Evolutionary conservation across 768 basidiomycete species (phyloP), one percentile per base, ranked within the genome.

Genomic region (Cystobasidium ongulense): DNA sequence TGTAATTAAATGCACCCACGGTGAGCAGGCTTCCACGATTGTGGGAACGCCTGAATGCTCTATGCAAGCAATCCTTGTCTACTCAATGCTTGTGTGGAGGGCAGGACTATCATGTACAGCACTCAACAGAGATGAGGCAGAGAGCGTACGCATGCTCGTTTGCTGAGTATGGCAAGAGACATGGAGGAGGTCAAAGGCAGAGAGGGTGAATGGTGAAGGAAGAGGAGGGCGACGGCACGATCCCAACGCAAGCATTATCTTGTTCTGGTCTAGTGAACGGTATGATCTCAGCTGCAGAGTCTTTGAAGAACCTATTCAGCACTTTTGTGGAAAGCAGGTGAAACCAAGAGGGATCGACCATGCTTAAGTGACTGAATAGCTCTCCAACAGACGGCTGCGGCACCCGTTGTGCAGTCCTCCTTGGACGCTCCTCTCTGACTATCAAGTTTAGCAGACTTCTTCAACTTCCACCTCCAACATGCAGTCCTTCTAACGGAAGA

Each of bases 241-340:
- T 93, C 90, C 90, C 91, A 92, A 90, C 91, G 92, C 91, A 91
- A 90, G 90, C 91, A 85, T 92, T 68, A 91, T 87, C 62, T 64
- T 89, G 85, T 90, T 91, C 89, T 86, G 90, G 92, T 93, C 90
- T 91, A 92, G 92, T 90, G 82, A 87, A 88, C 92, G 91, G 91
- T 93, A 87, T 93, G 74, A 90, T 93, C 92, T 94, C 91, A 93
- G 77, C 77, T 59, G 50, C 25, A 64, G 43, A 33, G 33, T 29
- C 38, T 46, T 43, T 29, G 25, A 17, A 23, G 21, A 66, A 57
- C 25, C 65, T 33, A 7, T 27, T 23, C 33, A 33, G 63, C n/a
- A 7, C 35, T 38, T n/a, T n/a, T 8, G 63, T 13, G 18, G 27
- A 15, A 23, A 29, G 21, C 23, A 35, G 36, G 15, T 41, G 33